Conservation (phyloP, 148 eudicot genomes). For the Dianthus caryophyllus region DNA sequence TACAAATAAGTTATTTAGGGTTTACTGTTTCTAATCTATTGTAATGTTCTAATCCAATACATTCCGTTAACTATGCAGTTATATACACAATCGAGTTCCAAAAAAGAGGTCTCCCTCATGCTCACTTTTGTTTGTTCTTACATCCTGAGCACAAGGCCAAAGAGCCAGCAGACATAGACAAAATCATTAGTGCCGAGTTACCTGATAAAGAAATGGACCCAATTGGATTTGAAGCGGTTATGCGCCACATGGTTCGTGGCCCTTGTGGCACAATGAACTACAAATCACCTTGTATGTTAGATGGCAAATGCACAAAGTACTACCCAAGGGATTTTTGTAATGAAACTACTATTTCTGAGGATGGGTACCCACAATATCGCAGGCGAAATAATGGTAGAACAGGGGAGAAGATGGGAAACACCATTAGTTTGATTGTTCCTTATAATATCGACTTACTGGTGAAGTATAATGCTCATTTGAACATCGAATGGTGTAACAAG, state of each 20-base stretch:
- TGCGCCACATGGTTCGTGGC: neutral
- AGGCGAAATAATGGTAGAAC: neutral
- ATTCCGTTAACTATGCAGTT: too few relatives aligned
- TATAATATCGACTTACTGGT: constrained; percentile 8
- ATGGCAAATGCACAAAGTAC: neutral
- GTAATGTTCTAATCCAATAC: too few relatives aligned
- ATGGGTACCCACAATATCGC: constrained; percentile 8
- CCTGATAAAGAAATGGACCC: neutral
- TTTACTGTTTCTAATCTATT: too few relatives aligned
- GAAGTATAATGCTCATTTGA: constrained; percentile 8
- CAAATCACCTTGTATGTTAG: neutral
- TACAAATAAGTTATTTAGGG: too few relatives aligned
- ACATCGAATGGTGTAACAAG: constrained; percentile 17
- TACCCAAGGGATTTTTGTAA: neutral
- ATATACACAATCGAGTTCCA: too few relatives aligned
- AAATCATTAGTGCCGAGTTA: neutral
- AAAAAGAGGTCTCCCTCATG: too few relatives aligned
- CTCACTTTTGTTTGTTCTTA: too few relatives aligned
- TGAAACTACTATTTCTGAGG: neutral
- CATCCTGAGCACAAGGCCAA: too few relatives aligned
- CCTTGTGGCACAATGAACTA: neutral
- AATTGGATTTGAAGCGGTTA: neutral
- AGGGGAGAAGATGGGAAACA: neutral
- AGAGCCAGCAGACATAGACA: neutral
- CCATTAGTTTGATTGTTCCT: neutral